Evolutionary conservation across 169 alveolate genomes (phyloP), one percentile per base, ranked within the genome.

Genomic region (Fabrea salina): DNA sequence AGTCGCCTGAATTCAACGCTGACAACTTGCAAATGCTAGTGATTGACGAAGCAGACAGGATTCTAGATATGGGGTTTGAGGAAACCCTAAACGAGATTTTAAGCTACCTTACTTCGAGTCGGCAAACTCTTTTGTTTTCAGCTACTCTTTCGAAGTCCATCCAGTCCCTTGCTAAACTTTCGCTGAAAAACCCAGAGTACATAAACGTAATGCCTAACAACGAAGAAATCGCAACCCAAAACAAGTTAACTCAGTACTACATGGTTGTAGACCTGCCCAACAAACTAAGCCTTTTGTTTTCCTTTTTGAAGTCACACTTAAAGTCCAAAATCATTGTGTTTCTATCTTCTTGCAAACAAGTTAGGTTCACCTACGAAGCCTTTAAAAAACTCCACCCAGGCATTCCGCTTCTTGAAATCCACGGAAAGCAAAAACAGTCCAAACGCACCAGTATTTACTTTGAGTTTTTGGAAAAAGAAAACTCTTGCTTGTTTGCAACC

Each of bases 311-410:
- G 72, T 85, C 97, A n/a, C 98, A 97, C 71, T 82, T 85, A 84
- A 86, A 89, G 37, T 81, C 92, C 54, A 96, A 96, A 91, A 86
- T 91, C 27, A 58, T 96, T 19, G 98, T 96, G 35, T 97, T 97
- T 87, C 94, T 96, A 68, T 90, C 97, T 0, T 82, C 98, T 32
- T 91, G 98, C 85, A 97, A 97, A 80, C 97, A 97, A 82, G 98
- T 96, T 19, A 81, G 99, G 58, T 94, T 93, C 82, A 93, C 94
- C 64, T 96, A 86, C 80, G 98, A 96, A 85, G 92, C 92, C 43
- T 95, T 97, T 68, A 93, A 93, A 78, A 88, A 93, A 66, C 83
- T 96, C 50, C 94, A 94, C 43, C 92, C 95, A 39, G 98, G 97
- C 6, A 86, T 92, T 72, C 83, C 93, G 47, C 83, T 96, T 80